Base-by-base conservation (phyloP, 139 green algal species). In the Limnomonas spitsbergensis region DNA sequence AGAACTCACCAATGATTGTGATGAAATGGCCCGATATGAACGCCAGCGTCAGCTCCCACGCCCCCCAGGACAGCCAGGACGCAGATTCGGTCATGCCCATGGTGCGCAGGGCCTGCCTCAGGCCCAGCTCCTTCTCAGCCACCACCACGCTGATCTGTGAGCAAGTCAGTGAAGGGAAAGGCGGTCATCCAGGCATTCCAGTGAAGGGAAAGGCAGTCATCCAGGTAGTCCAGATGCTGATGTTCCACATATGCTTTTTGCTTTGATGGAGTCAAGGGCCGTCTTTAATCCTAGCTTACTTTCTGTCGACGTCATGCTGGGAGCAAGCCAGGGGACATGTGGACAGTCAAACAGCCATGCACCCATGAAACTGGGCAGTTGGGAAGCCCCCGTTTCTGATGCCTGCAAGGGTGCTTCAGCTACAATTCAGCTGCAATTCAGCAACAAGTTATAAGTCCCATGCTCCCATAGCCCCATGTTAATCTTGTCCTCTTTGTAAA, bases 31-130 rank as follows among this genome's bases (percentile, higher is more conserved):
- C 81, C 1, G 84, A 84, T 14, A 92, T 0, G 36, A 91, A 80
- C 24, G 83, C 86, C 36, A 95, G 83, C 42, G 79, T 88, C 42
- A 85, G 66, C 83, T 78, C 54, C 75, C 69, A 91, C 20, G 68
- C 70, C 6, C 4, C 54, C 78, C 95, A 98, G 0, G 87, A 92
- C 42, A 88, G 47, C 95, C 95, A 98, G 84, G 95, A 98, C 24
- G 90, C 82, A 2, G 79, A 90, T 78, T 97, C 89, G 35, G 89
- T 81, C 89, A 98, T 94, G 56, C 95, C 95, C 87, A 96, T 96
- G 31, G 90, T 98, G 38, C 81, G 78, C 82, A 98, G 83, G 0
- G 93, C 91, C 76, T 94, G 84, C 42, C 92, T 78, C 72, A 95
- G 86, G 2, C 90, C 88, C 6, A 83, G 79, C 82, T 97, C 92